Conservation (phyloP, 2,329 filamentous ascomycete genomes). For the Talaromyces piceae region DNA sequence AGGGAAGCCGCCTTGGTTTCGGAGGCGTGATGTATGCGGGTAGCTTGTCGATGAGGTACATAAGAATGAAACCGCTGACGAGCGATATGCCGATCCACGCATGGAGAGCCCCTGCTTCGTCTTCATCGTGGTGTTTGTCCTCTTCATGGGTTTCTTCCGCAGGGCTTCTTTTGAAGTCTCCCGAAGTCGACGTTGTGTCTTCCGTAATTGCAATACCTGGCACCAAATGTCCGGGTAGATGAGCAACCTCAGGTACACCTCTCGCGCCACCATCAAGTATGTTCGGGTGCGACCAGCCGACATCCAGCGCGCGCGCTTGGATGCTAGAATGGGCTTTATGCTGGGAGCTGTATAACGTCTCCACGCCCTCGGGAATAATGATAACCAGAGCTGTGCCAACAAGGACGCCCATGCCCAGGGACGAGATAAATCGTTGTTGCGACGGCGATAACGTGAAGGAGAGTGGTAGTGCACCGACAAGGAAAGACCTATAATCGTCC, state of each 20-base stretch:
- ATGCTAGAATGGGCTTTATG: slow-evolving; percentile 24
- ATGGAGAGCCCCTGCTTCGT: slow-evolving; percentile 48
- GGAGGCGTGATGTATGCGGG: slow-evolving; percentile 65
- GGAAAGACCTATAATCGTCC: slow-evolving; percentile 63
- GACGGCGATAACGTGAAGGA: slow-evolving; percentile 81
- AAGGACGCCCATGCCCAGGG: slow-evolving; percentile 85
- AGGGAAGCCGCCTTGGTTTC: slow-evolving; percentile 58
- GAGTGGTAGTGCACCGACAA: slow-evolving; percentile 83
- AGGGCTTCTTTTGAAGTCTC: not conserved
- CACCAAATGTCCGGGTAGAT: slow-evolving; percentile 24
- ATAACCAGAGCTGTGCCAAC: slow-evolving; percentile 94
- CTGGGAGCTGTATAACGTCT: slow-evolving; percentile 66
- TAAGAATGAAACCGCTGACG: slow-evolving; percentile 82
- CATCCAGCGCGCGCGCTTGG: slow-evolving; percentile 20
- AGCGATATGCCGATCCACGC: slow-evolving; percentile 83
- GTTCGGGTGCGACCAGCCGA: slow-evolving; percentile 22
- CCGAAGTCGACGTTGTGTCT: slow-evolving; percentile 1
- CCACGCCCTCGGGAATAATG: slow-evolving; percentile 94
- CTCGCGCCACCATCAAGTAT: slow-evolving; percentile 4
- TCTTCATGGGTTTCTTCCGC: slow-evolving; percentile 13
- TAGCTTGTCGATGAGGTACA: slow-evolving; percentile 90
- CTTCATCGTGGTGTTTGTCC: slow-evolving; percentile 22
- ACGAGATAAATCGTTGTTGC: slow-evolving; percentile 81
- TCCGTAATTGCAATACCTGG: slow-evolving; percentile 10
- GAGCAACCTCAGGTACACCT: slow-evolving; percentile 9